phyloP scores from a whole-genome alignment of 176 grass and related monocot genomes.

The Carex littledalei region DNA sequence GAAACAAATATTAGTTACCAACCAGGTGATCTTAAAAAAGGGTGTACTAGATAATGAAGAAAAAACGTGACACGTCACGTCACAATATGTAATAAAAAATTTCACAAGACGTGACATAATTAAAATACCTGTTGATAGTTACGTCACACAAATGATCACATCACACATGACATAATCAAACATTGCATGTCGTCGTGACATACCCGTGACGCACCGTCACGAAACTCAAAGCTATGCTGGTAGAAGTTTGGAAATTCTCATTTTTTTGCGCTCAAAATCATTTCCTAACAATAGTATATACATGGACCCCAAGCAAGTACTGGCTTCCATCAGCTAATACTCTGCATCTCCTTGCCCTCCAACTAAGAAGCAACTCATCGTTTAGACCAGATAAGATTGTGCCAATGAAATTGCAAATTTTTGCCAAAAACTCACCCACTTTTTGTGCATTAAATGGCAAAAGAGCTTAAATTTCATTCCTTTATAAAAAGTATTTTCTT shows the following conservation, averaged over 20 bases:
- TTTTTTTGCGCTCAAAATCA: not conserved
- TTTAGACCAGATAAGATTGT: not conserved
- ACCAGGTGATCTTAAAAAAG: too few species aligned
- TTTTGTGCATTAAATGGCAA: not conserved
- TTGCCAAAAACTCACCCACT: not conserved
- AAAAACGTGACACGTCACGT: too few species aligned
- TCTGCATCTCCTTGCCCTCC: constrained; percentile 12
- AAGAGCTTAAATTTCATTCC: not conserved
- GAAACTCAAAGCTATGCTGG: not conserved
- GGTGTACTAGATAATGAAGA: too few species aligned
- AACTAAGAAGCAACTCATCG: not conserved
- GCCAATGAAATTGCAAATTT: not conserved
- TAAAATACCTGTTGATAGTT: too few species aligned
- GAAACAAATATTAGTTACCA: not conserved
- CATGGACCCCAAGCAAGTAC: constrained; percentile 7
- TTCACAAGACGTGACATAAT: too few species aligned
- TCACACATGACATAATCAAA: too few species aligned
- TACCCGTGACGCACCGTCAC: too few species aligned
- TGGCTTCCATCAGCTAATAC: constrained; percentile 1
- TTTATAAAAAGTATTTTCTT: not conserved
- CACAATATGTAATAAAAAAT: too few species aligned
- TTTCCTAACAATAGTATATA: not conserved
- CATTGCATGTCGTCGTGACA: too few species aligned
- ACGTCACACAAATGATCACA: too few species aligned
- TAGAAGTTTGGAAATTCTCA: not conserved